A percentile compares a stretch with the other conserved stretches of the same genome.
These are phyloP conservation scores for Xylaria scruposa DNA, from an alignment of 495 filamentous ascomycete genomes.

Conservation along the genomic window DNA sequence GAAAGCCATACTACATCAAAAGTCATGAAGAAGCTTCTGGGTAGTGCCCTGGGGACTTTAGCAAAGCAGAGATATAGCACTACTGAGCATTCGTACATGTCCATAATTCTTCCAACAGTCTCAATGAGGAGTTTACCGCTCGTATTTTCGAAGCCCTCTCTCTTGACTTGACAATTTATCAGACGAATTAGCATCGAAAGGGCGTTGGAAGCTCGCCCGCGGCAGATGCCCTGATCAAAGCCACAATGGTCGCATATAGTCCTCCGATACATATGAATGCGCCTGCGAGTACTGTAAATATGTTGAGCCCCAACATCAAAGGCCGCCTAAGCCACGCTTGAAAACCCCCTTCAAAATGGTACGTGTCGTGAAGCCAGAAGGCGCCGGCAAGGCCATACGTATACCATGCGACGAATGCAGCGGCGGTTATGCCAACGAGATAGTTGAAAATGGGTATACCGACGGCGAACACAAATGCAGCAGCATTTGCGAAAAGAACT, in stretches of 20 bases:
- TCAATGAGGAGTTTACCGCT: background rate
- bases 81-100: background rate
- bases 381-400: constrained; percentile 61
- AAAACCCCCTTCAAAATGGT: constrained; percentile 22
- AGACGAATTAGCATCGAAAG: constrained; percentile 31
- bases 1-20: constrained; percentile 2
- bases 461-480: constrained; percentile 70
- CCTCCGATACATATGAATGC: constrained; percentile 43
- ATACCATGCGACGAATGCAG: constrained; percentile 63
- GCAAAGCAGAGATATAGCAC: background rate
- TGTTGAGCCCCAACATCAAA: constrained; percentile 32
- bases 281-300: constrained; percentile 38
- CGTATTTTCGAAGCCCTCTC: background rate
- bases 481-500: constrained; percentile 59
- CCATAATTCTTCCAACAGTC: background rate
- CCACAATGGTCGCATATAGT: constrained; percentile 38
- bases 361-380: constrained; percentile 39
- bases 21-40: background rate
- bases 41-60: background rate
- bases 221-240: constrained; percentile 30
- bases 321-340: constrained; percentile 33
- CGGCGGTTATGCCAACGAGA: constrained; percentile 57
- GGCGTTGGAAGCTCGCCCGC: constrained; percentile 35
- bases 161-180: background rate
- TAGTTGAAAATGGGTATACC: constrained; percentile 71